These are phyloP conservation scores for Nitzschia sp. DNA, from an alignment of 108 stramenopile genomes.

Conservation along the genomic window DNA sequence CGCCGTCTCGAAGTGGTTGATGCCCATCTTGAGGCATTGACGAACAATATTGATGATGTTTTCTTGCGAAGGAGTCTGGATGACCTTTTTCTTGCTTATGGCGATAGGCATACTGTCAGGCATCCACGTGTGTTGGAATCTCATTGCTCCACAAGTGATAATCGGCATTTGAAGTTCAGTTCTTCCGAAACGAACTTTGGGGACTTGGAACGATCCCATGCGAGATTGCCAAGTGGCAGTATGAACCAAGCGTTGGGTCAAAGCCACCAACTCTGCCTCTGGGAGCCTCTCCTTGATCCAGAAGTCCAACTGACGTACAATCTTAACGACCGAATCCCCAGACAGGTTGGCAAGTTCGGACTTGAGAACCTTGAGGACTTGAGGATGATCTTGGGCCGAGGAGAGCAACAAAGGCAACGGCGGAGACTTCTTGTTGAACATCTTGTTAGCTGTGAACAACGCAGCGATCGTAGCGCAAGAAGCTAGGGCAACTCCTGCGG, in stretches of 20 bases:
- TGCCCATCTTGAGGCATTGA: conserved; percentile 66
- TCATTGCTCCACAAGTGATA: conserved; percentile 88
- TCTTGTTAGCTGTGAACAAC: conserved; percentile 4
- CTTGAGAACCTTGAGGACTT: conserved; percentile 6
- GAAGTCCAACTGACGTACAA: conserved; percentile 12
- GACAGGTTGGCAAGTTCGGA: conserved; percentile 4
- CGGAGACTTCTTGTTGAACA: background rate
- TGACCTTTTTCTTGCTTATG: background rate
- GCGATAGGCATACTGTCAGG: conserved; percentile 6
- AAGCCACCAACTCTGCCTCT: conserved; percentile 1
- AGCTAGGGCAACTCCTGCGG: background rate
- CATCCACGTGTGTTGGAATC: conserved; percentile 85
- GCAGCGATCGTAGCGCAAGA: background rate
- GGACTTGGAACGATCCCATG: conserved; percentile 36
- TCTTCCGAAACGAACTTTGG: conserved; percentile 81
- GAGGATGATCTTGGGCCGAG: background rate
- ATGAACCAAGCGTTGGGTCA: conserved; percentile 14
- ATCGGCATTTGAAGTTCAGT: conserved; percentile 87
- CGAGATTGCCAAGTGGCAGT: background rate
- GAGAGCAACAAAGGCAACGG: background rate
- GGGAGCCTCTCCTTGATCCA: conserved; percentile 5
- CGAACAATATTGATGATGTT: conserved; percentile 66
- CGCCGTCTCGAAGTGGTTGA: conserved; percentile 94
- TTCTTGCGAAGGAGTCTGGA: conserved; percentile 55
- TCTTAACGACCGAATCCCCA: conserved; percentile 3